Evolutionary conservation across 352 stramenopile species (phyloP).

Genomic region (Phytophthora colocasiae): DNA sequence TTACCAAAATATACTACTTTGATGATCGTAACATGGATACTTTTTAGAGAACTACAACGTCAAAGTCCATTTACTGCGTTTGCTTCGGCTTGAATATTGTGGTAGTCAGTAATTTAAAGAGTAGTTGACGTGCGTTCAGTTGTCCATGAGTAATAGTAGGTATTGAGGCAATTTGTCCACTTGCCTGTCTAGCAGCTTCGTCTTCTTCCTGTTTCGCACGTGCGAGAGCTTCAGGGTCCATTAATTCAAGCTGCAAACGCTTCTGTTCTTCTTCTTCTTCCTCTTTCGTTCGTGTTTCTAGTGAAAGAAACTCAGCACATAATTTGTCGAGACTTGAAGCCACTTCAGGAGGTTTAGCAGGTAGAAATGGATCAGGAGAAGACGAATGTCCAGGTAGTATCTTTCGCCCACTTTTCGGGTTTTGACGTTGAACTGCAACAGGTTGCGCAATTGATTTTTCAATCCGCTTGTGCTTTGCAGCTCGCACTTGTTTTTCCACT

Average conservation of each 20-base stretch:
- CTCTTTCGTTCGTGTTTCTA: constrained; percentile 47
- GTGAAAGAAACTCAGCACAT: constrained; percentile 37
- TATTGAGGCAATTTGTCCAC: neutral
- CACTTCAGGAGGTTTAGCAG: constrained; percentile 7
- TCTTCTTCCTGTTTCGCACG: constrained; percentile 44
- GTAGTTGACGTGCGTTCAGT: constrained; percentile 3
- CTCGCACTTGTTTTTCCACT: constrained; percentile 32
- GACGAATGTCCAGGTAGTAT: neutral
- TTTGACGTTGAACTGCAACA: constrained; percentile 1
- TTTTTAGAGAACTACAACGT: too few relatives aligned
- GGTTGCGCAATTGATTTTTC: neutral
- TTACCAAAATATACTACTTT: too few relatives aligned
- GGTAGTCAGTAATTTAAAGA: constrained; percentile 15
- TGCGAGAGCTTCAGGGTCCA: constrained; percentile 34
- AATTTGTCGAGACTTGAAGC: constrained; percentile 36
- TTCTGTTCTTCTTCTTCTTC: constrained; percentile 46
- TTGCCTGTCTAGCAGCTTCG: constrained; percentile 2
- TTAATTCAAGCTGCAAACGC: constrained; percentile 41
- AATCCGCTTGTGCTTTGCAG: constrained; percentile 17
- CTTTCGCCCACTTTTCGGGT: constrained; percentile 3
- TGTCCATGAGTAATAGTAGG: neutral
- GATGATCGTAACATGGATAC: too few relatives aligned
- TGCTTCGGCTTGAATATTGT: neutral
- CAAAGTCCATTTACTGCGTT: too few relatives aligned
- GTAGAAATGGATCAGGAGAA: neutral